Conservation (phyloP, 192 early-diverging fungal genomes). For the Oehlia diaphana region DNA sequence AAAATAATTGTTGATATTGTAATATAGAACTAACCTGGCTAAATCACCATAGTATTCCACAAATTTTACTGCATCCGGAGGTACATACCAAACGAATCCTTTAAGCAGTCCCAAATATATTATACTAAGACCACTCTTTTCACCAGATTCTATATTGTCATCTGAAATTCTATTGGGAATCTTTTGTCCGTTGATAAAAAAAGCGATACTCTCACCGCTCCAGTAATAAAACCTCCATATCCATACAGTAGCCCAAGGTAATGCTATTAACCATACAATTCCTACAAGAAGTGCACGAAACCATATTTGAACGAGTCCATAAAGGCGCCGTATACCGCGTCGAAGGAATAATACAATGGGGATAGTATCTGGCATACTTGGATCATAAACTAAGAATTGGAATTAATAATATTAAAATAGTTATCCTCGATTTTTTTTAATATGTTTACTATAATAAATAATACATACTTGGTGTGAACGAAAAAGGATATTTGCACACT, state of each 20-base stretch:
- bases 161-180: conserved; percentile 22
- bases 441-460: background rate
- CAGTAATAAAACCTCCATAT: conserved; percentile 85
- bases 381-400: conserved; percentile 53
- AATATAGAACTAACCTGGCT: background rate
- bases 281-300: conserved; percentile 66
- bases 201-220: conserved; percentile 62
- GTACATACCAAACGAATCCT: conserved; percentile 30
- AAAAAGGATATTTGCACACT: conserved; percentile 83
- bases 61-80: conserved; percentile 18
- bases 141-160: background rate
- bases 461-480: conserved; percentile 76
- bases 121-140: conserved; percentile 26
- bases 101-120: background rate
- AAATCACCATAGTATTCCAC: conserved; percentile 23
- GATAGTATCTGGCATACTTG: conserved; percentile 70
- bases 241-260: conserved; percentile 85
- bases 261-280: conserved; percentile 74
- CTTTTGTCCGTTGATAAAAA: conserved; percentile 35
- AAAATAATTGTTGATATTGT: background rate
- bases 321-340: conserved; percentile 47
- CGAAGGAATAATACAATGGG: conserved; percentile 62
- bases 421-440: background rate
- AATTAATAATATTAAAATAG: background rate
- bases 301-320: conserved; percentile 42